These are phyloP conservation scores for Nasturtium officinale DNA, from an alignment of 345 rosid species.

Conservation along the genomic window DNA sequence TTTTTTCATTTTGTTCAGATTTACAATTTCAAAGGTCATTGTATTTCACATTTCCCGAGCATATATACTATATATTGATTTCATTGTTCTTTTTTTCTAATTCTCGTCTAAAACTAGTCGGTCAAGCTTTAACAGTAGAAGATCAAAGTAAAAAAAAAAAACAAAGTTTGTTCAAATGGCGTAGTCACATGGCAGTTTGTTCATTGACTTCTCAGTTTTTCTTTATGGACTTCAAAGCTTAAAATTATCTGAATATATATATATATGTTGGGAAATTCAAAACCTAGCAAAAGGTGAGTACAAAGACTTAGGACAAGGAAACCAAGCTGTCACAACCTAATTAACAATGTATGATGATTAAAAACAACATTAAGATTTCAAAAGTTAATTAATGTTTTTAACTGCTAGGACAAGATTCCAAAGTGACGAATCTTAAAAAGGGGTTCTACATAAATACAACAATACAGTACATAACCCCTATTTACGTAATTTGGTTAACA, in stretches of 20 bases:
- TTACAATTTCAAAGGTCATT: conserved; percentile 3
- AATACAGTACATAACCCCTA: neutral
- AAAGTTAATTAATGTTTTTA: conserved; percentile 40
- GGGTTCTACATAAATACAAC: neutral
- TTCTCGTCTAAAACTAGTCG: neutral
- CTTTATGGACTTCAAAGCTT: conserved; percentile 30
- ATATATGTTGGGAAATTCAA: conserved; percentile 33
- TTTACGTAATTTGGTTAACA: neutral
- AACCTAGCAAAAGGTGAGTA: conserved; percentile 42
- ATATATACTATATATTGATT: neutral
- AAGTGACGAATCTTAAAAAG: conserved; percentile 28
- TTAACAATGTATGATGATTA: conserved; percentile 22
- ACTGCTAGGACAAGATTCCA: conserved; percentile 35
- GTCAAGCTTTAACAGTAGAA: conserved; percentile 29
- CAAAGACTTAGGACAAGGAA: conserved; percentile 41
- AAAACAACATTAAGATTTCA: conserved; percentile 20
- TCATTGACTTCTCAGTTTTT: conserved; percentile 43
- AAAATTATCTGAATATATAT: neutral
- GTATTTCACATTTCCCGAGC: conserved; percentile 1
- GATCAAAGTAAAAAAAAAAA: conserved; percentile 20
- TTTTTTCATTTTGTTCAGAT: conserved; percentile 16
- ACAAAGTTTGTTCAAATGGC: conserved; percentile 25
- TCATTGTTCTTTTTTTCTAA: neutral
- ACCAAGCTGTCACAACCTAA: conserved; percentile 39
- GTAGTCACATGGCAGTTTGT: conserved; percentile 40